Conservation (phyloP, 2,329 filamentous ascomycete genomes). For the Talaromyces verruculosus region DNA sequence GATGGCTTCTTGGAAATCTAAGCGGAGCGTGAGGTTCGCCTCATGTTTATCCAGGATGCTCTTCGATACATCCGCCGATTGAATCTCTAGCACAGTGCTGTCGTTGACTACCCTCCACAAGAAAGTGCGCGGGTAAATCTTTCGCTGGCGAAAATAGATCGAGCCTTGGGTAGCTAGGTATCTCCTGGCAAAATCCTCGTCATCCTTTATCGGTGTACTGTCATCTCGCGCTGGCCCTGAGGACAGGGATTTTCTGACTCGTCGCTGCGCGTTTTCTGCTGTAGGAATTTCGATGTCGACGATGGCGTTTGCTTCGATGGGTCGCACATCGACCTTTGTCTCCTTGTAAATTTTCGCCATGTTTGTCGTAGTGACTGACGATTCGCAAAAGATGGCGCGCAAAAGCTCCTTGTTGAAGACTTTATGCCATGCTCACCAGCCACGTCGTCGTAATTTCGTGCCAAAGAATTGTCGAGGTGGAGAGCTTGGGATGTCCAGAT, state of each 20-base stretch:
- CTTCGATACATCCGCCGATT: constrained; percentile 76
- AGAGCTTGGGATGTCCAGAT: constrained; percentile 15
- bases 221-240: constrained; percentile 42
- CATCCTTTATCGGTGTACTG: constrained; percentile 57
- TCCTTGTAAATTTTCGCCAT: constrained; percentile 82
- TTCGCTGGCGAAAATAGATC: constrained; percentile 77
- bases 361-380: constrained; percentile 28
- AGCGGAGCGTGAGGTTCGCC: constrained; percentile 71
- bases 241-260: constrained; percentile 48
- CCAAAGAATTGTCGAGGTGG: constrained; percentile 9
- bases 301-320: constrained; percentile 65
- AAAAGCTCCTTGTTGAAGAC: constrained; percentile 23
- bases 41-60: constrained; percentile 62
- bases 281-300: constrained; percentile 67
- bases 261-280: constrained; percentile 48
- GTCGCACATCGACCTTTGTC: constrained; percentile 79
- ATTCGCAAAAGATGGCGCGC: constrained; percentile 21
- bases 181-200: constrained; percentile 65
- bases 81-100: constrained; percentile 75
- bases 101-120: constrained; percentile 87
- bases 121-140: constrained; percentile 77
- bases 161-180: constrained; percentile 76
- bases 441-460: background rate
- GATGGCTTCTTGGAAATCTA: constrained; percentile 73
- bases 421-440: constrained; percentile 17